Conservation (phyloP, 2,329 filamentous ascomycete species). For the Fusarium longipes region DNA sequence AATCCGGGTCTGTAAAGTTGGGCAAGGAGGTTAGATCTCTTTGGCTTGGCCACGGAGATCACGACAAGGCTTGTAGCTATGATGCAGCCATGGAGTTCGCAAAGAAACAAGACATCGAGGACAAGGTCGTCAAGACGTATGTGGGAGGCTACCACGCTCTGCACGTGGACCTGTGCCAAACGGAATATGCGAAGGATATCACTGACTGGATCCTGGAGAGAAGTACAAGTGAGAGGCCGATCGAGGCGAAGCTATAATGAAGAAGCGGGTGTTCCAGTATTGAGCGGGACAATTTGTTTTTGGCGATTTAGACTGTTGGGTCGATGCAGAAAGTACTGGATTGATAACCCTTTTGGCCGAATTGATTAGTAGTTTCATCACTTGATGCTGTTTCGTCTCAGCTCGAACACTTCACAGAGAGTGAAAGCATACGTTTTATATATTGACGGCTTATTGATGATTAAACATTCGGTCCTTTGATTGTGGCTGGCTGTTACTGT, state of each 20-base stretch:
- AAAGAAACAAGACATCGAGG: constrained; percentile 66
- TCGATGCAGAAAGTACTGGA: neutral
- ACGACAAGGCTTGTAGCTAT: constrained; percentile 75
- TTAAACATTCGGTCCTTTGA: neutral
- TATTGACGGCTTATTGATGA: neutral
- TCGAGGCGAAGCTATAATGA: constrained; percentile 54
- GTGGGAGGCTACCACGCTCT: constrained; percentile 83
- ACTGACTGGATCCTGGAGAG: constrained; percentile 72
- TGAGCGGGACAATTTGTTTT: neutral
- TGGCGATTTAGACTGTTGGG: neutral
- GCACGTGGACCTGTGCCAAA: constrained; percentile 68
- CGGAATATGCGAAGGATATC: constrained; percentile 69
- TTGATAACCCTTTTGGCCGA: neutral
- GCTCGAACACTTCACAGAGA: neutral
- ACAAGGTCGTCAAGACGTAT: constrained; percentile 79
- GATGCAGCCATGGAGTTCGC: constrained; percentile 73
- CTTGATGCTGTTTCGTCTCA: constrained; percentile 7
- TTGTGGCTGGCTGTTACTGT: constrained; percentile 17
- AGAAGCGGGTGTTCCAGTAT: neutral
- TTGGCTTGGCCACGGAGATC: constrained; percentile 81
- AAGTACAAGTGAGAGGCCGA: constrained; percentile 34
- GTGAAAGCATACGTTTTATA: constrained; percentile 9
- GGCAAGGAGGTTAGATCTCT: constrained; percentile 69
- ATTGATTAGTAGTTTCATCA: neutral
- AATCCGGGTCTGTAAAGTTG: constrained; percentile 64